Percentiles rank a stretch among this genome's conserved stretches.
Conservation (phyloP, 768 basidiomycete genomes). For the Lepiota subincarnata region DNA sequence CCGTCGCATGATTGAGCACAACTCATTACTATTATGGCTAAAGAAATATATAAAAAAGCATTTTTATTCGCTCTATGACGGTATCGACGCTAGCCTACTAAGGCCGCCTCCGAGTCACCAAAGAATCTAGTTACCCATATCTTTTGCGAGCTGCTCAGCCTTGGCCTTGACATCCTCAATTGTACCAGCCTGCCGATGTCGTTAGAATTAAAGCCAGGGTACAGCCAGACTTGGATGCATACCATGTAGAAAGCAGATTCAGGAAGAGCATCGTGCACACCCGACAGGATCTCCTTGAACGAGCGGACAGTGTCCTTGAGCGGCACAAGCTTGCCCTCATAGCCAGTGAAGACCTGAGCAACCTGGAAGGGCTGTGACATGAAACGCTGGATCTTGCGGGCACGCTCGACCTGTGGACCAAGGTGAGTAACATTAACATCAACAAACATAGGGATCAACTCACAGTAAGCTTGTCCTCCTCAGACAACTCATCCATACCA, state of each 20-base stretch:
- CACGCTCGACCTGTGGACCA: constrained; percentile 77
- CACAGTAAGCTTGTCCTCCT: constrained; percentile 99
- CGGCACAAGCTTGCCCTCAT: constrained; percentile 94
- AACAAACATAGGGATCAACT: constrained; percentile 23
- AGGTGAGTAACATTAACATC: not conserved
- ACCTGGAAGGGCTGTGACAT: constrained; percentile 99
- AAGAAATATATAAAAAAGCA: constrained; percentile 7
- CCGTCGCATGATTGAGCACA: too few relatives aligned
- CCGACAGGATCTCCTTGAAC: constrained; percentile 96
- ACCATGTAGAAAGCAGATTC: constrained; percentile 99
- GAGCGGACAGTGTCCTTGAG: constrained; percentile 95
- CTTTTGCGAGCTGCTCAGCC: constrained; percentile 96
- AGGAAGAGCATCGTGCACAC: constrained; percentile 82
- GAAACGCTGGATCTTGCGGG: constrained; percentile 98
- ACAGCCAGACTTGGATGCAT: constrained; percentile 14
- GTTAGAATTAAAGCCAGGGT: not conserved
- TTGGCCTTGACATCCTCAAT: constrained; percentile 97
- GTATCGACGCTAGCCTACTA: constrained; percentile 8
- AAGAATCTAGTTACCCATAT: constrained; percentile 58
- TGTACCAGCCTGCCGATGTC: constrained; percentile 60
- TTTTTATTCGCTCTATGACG: constrained; percentile 16
- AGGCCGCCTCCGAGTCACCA: constrained; percentile 5
- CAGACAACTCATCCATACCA: constrained; percentile 99
- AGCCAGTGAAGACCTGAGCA: constrained; percentile 99
- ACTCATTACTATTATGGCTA: not conserved